Conservation (phyloP, 768 basidiomycete genomes). For the Solioccasus polychromus region DNA sequence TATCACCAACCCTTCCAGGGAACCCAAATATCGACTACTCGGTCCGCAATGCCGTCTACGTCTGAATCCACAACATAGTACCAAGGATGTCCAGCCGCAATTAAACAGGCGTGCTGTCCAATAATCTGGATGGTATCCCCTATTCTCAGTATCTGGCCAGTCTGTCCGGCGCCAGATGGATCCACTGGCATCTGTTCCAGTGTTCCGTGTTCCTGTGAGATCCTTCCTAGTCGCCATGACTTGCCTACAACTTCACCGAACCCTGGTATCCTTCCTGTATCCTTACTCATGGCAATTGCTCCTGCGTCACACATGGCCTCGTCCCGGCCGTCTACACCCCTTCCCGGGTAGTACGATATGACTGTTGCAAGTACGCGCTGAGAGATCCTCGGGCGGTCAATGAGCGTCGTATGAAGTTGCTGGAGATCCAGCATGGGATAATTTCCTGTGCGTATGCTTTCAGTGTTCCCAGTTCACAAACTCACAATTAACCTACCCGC, state of each 20-base stretch:
- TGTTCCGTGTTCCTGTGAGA: conserved; percentile 80
- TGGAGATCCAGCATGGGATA: conserved; percentile 85
- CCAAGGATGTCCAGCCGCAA: conserved; percentile 77
- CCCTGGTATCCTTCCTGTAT: conserved; percentile 68
- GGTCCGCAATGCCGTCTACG: conserved; percentile 42
- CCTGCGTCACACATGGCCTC: conserved; percentile 85
- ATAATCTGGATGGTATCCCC: conserved; percentile 70
- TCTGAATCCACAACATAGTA: conserved; percentile 77
- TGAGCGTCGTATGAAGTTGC: conserved; percentile 71
- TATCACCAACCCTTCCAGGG: conserved; percentile 86
- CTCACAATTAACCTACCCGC: conserved; percentile 46
- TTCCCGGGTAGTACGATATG: conserved; percentile 74
- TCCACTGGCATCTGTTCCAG: conserved; percentile 40
- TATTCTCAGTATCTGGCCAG: conserved; percentile 38
- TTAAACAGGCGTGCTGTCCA: conserved; percentile 85
- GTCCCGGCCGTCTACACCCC: conserved; percentile 57
- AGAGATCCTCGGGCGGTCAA: conserved; percentile 54
- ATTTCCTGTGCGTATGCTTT: conserved; percentile 46
- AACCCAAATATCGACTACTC: conserved; percentile 80
- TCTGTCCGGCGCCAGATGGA: conserved; percentile 2
- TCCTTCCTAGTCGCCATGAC: conserved; percentile 60
- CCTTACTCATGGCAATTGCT: conserved; percentile 84
- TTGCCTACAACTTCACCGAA: conserved; percentile 71
- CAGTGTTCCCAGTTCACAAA: neutral
- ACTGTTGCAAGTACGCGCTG: conserved; percentile 70